Base-by-base conservation (phyloP, 148 eudicot species). In the Vaccinium corymbosum region DNA sequence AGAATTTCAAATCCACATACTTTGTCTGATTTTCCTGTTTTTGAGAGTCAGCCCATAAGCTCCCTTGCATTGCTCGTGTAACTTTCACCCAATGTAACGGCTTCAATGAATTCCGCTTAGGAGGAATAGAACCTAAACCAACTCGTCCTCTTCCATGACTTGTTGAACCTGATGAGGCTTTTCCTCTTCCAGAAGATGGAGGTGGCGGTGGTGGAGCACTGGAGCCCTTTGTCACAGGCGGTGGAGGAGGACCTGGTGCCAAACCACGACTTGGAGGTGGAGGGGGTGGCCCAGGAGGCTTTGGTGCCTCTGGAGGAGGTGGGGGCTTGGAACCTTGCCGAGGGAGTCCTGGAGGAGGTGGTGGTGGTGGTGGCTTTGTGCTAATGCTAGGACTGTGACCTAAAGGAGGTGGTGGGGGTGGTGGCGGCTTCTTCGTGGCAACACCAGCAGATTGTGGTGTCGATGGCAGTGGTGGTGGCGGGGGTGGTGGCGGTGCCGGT, bases 21-120 rank as follows among this genome's bases (percentile, higher is more conserved):
- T 91, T 91, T 79, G 99, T 85, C 85, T 94, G 94, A 86, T 87
- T 89, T 83, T 93, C 95, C 88, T 92, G 95, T 85, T 93, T 97
- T 83, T 89, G 94, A 82, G 90, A 83, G 87, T 97, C 99, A 83
- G 98, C 99, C 99, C 99, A 97, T 83, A 97, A 89, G 89, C 99
- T 97, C 83, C 99, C 99, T 85, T 97, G 93, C 89, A 93, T 80
- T 75, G 98, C 98, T 81, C 99, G 90, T 50, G 99, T 92, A 82
- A 97, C 99, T 90, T 97, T 97, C 35, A 91, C 93, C 99, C 99
- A 97, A 84, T 97, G 99, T 82, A 97, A 90, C 56, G 99, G 97
- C 87, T 93, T 97, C 81, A 97, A 85, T 20, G 98, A 89, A 82
- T 92, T 78, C 89, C 86, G 92, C 87, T 94, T 97, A 15, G 93